These are phyloP conservation scores for Aspergillus homomorphus DNA, from an alignment of 495 filamentous ascomycete genomes.

Conservation along the genomic window DNA sequence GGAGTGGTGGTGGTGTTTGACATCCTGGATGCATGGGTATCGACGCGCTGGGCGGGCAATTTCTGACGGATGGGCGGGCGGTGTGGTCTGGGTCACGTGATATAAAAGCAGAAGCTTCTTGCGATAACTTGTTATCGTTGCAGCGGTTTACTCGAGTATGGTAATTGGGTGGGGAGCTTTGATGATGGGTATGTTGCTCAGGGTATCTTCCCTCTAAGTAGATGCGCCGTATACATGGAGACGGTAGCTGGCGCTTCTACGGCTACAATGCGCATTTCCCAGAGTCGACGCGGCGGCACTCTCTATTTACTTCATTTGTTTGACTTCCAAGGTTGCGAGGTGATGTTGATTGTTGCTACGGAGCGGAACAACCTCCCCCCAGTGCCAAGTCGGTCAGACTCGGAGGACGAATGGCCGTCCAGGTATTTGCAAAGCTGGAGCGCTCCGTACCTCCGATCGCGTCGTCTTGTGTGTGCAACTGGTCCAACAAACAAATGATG, in stretches of 20 bases:
- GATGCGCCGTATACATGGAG: too few species aligned
- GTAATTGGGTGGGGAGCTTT: too few species aligned
- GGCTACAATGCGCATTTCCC: too few species aligned
- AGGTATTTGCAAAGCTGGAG: conserved; percentile 15
- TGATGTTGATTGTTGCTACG: conserved; percentile 9
- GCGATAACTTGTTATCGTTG: too few species aligned
- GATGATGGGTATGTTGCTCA: too few species aligned
- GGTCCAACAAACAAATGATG: neutral
- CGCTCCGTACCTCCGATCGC: neutral
- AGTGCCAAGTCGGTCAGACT: conserved; percentile 2
- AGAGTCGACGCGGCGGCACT: too few species aligned
- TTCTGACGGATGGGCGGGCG: neutral
- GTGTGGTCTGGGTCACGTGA: neutral
- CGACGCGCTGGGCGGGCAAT: neutral
- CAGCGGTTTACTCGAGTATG: too few species aligned
- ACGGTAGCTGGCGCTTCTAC: too few species aligned
- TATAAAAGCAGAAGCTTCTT: neutral
- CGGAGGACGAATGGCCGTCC: conserved; percentile 14
- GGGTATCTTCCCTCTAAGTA: too few species aligned
- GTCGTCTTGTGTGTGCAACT: too few species aligned
- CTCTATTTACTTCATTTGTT: too few species aligned
- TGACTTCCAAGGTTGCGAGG: neutral
- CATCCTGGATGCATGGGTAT: neutral
- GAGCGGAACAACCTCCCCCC: conserved; percentile 14
- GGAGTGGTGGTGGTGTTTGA: neutral